phyloP scores from a whole-genome alignment of 306 rosid species.

The Pueraria montana region DNA sequence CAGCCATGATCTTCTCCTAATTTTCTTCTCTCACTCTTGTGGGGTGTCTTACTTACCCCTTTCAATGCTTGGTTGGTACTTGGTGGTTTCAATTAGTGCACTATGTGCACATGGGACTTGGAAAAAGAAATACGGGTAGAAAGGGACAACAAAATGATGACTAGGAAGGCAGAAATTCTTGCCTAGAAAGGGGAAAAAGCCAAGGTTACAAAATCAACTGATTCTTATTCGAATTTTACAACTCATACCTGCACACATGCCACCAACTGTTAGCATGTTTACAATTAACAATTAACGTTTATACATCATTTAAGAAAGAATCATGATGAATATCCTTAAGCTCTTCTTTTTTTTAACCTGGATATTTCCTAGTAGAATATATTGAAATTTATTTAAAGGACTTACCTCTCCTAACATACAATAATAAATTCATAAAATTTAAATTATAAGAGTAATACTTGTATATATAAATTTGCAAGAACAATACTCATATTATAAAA shows the following conservation, averaged over 20 bases:
- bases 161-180: neutral
- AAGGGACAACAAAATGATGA: constrained; percentile 63
- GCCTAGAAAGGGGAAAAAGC: constrained; percentile 46
- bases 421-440: too few species aligned
- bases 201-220: constrained; percentile 58
- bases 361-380: too few species aligned
- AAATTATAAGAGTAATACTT: too few species aligned
- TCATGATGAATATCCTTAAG: too few species aligned
- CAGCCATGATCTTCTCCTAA: constrained; percentile 61
- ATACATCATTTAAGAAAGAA: neutral
- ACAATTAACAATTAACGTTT: neutral
- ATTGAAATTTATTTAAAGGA: too few species aligned
- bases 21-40: neutral
- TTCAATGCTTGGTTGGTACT: neutral
- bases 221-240: constrained; percentile 48
- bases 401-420: too few species aligned
- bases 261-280: neutral
- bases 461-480: too few species aligned
- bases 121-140: constrained; percentile 10
- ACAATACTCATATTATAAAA: too few species aligned
- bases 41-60: neutral
- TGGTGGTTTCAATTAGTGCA: constrained; percentile 18
- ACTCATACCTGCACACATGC: constrained; percentile 38
- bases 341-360: too few species aligned
- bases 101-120: constrained; percentile 17